Evolutionary conservation across 2,329 filamentous ascomycete genomes (phyloP), one percentile per base, ranked within the genome.

Genomic region (Bipolaris bicolor): DNA sequence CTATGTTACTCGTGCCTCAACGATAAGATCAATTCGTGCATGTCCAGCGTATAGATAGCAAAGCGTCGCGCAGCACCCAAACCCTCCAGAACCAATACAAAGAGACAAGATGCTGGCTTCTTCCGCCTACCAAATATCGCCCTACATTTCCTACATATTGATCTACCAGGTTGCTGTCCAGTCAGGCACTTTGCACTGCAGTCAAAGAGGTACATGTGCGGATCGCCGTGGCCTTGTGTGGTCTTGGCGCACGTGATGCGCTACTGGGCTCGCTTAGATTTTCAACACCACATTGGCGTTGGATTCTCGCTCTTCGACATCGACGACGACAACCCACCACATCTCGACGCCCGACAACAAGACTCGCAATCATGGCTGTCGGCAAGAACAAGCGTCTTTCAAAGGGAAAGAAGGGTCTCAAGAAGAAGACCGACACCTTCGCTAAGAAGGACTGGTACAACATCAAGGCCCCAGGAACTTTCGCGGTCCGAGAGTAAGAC

Each of bases 351-450:
- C 61, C 69, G 67, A 64, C 63, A 67, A 61, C 58, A 65, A 70
- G 77, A 81, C 81, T 86, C 84, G 84, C 84, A 87, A 88, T 81
- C 81, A 90, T 92, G 89, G 89, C 89, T 86, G 89, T 92, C 82
- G 89, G 89, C 85, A 92, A 92, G 91, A 99, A 99, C 90, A 99
- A 99, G 92, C 92, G 95, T 88, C 89, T 99, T 86, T 98, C 95
- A 72, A 99, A 99, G 89, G 95, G 95, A 86, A 99, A 98, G 92
- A 99, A 99, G 89, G 94, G 95, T 83, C 87, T 98, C 81, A 98
- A 98, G 92, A 98, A 99, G 94, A 94, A 94, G 86, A 94, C 93
- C 78, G 95, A 99, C 83, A 94, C 95, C 78, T 98, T 98, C 87
- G 88, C 93, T 78, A 91, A 94, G 81, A 99, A 99, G 88, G 95